Base-by-base conservation (phyloP, 371 early-diverging fungal species). In the Batkoa obscura region DNA sequence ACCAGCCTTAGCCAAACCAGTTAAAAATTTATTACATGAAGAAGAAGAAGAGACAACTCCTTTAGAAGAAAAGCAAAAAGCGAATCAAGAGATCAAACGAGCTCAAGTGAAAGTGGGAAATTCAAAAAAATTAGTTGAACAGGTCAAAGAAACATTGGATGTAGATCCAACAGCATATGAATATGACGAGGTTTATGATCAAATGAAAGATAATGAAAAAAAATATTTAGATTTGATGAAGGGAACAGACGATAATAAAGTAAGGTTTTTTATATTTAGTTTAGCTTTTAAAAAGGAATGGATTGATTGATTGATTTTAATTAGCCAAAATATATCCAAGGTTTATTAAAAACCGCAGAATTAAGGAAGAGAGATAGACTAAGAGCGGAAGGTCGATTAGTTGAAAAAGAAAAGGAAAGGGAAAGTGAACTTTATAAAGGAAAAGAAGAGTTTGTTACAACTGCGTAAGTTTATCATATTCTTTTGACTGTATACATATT, bases 141-240 rank as follows among this genome's bases (percentile, higher is more conserved):
- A 72, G 55, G 76, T 81, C 48, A 68, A 73, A 46, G 71, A 72
- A 62, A 86, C 88, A 6, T 61, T 87, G 1, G 80, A 78, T 50
- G 74, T 82, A 60, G 90, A 93, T 67, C 80, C 92, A 1, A 80
- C 71, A 30, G 77, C 85, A 1, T 94, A 82, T 65, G 91, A 86
- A 57, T 94, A 94, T 61, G 95, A 94, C 63, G 86, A 76, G 3
- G 80, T 85, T 0, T 92, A 89, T 62, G 94, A 93, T 58, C 78
- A 77, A 54, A 72, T 91, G 56, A 90, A 86, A 62, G 68, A 70
- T 3, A 78, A 69, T 0, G 82, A 84, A 39, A 68, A 68, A 15
- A 69, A 68, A 10, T 30, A 5, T 30, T 2, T 66, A 49, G 68
- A 69, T 43, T 69, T 70, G 8, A 36, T 62, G 12, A 71, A 70